Evolutionary conservation across 768 basidiomycete species (phyloP).

Genomic region (Trametes sanguinea): DNA sequence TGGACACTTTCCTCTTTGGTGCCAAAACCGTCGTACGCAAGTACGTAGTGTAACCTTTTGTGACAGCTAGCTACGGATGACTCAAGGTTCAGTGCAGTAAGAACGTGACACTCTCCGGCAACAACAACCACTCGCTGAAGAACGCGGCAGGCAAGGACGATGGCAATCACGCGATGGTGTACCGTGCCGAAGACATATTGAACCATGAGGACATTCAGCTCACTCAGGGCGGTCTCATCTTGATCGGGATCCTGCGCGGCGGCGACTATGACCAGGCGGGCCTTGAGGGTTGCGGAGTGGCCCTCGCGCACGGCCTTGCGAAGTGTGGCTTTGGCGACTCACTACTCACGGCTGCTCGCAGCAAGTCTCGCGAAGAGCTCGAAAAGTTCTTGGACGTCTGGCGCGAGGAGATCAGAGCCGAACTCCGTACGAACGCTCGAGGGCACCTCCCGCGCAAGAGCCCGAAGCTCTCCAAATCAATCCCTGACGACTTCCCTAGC

Average conservation of each 20-base stretch:
- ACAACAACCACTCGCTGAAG: conserved; percentile 60
- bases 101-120: conserved; percentile 72
- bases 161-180: conserved; percentile 62
- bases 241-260: conserved; percentile 84
- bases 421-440: conserved; percentile 69
- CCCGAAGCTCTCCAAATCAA: conserved; percentile 58
- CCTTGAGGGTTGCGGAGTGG: conserved; percentile 64
- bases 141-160: conserved; percentile 73
- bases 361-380: conserved; percentile 45
- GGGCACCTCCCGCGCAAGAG: conserved; percentile 66
- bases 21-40: conserved; percentile 84
- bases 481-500: conserved; percentile 71
- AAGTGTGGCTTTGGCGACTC: conserved; percentile 79
- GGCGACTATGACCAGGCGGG: conserved; percentile 87
- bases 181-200: conserved; percentile 40
- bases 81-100: conserved; percentile 43
- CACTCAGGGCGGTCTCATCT: conserved; percentile 66
- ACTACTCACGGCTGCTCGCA: conserved; percentile 59
- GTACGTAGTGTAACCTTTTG: conserved; percentile 39
- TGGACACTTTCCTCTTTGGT: conserved; percentile 90
- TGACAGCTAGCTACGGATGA: neutral
- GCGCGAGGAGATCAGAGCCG: conserved; percentile 60
- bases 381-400: conserved; percentile 59
- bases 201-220: conserved; percentile 54
- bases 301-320: conserved; percentile 76